A percentile compares a stretch with the other conserved stretches of the same genome.
Conservation (phyloP, 2,329 filamentous ascomycete genomes). For the Pyrenophora graminea region DNA sequence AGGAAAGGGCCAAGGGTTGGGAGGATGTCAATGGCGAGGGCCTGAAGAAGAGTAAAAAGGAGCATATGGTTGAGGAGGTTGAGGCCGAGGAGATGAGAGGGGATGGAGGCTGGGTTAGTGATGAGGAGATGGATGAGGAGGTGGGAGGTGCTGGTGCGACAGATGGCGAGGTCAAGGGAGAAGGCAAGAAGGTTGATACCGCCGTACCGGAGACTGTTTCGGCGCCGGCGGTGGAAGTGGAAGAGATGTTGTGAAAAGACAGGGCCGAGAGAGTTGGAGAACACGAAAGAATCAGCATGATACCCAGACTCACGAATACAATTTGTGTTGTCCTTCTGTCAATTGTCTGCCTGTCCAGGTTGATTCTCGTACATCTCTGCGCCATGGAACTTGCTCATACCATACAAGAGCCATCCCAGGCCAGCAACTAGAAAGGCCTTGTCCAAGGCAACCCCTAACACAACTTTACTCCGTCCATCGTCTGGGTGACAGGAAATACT, state of each 20-base stretch:
- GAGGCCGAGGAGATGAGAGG: slow-evolving; percentile 16
- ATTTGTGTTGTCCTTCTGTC: not conserved
- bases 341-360: not conserved
- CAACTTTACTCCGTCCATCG: not conserved
- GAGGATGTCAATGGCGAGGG: slow-evolving; percentile 43
- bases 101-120: slow-evolving; percentile 34
- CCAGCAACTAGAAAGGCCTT: not conserved
- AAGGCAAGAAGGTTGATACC: not conserved
- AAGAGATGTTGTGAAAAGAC: slow-evolving; percentile 33
- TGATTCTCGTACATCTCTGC: not conserved
- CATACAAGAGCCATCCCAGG: not conserved
- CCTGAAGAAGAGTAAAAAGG: slow-evolving; percentile 22
- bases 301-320: slow-evolving; percentile 11
- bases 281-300: slow-evolving; percentile 6
- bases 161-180: slow-evolving; percentile 10
- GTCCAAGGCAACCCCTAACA: not conserved
- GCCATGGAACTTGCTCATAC: not conserved
- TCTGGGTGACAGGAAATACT: too few species aligned
- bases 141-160: not conserved
- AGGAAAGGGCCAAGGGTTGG: slow-evolving; percentile 52
- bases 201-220: slow-evolving; percentile 20
- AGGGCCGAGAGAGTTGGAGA: not conserved
- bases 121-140: slow-evolving; percentile 36
- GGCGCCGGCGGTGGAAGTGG: slow-evolving; percentile 21
- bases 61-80: slow-evolving; percentile 19